Evolutionary conservation across 2,329 filamentous ascomycete species (phyloP), one percentile per base, ranked within the genome.

Genomic region (Neospermospora avenae): DNA sequence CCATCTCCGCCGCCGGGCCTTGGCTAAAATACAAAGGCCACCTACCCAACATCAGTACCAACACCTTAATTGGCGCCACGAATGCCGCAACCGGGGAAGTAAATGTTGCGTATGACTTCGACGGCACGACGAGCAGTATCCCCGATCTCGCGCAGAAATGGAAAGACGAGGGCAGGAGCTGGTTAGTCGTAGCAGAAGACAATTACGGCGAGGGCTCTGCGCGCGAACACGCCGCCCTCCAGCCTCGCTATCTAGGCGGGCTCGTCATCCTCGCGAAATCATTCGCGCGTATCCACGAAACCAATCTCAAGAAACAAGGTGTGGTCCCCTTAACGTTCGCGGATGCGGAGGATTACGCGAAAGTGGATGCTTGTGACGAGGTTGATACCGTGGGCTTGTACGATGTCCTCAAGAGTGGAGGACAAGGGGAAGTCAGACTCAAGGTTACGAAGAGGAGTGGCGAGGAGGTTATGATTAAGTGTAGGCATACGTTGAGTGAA

Each of bases 21-120:
- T 98, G 93, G 93, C 85, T 99, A 68, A 98, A 98, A 78, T 99
- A 98, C 85, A 98, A 98, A 82, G 95, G 95, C 64, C 95, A 99
- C 77, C 85, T 99, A 64, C 91, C 95, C 75, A 99, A 99, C 81
- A 99, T 99, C 75, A 90, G 88, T 69, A 91, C 91, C 73, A 99
- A 99, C 83, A 99, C 95, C 2, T 85, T 99, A 67, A 97, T 97
- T 77, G 95, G 92, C 57, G 95, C 95, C 62, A 83, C 93, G 73
- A 97, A 97, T 76, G 92, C 90, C 45, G 91, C 90, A 64, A 99
- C 93, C 0, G 89, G 88, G 68, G 93, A 96, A 76, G 93, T 95
- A 65, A 98, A 98, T 75, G 87, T 84, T 20, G 95, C 93, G 4
- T 95, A 96, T 77, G 95, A 99, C 75, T 78, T 89, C 60, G 87